Base-by-base conservation (phyloP, 768 basidiomycete genomes). In the Pholiota microspora region DNA sequence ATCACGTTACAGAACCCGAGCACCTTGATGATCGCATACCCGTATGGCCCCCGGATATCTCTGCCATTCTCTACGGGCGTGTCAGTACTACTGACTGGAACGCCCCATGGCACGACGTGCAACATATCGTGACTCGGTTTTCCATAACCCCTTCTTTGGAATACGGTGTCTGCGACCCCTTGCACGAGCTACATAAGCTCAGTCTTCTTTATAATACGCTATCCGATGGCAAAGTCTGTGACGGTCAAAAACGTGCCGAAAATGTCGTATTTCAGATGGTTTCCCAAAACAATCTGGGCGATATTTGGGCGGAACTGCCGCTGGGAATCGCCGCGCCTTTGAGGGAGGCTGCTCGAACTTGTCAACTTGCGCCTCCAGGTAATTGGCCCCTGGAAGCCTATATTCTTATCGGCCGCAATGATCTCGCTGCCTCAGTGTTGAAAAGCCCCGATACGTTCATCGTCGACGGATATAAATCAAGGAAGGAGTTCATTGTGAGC, bases 311-410 rank as follows among this genome's bases (percentile, higher is more conserved):
- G 51, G 69, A 71, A 16, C 67, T 94, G 15, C 85, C 90, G 1
- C 66, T 91, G 9, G 89, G 90, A 0, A 74, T 91, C 25, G 81
- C 86, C 1, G 79, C 86, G 0, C 95, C 96, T 1, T 71, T 98
- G 4, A 74, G 87, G 50, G 97, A 98, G 67, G 91, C 89, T 1
- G 76, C 89, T n/a, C 73, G 92, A 56, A 85, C 87, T 7, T 93
- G 92, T 57, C 94, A 96, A 64, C 69, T 88, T 5, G 79, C 84
- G 0, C 91, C 95, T 2, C 84, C 87, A 1, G 75, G 78, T 3
- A 78, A 85, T 57, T 94, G 92, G 93, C 78, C 85, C 0, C 57
- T 79, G n/a, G 75, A 75, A 10, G 80, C 84, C 12, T 94, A 92
- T 68, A 71, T 76, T 5, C 76, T 89, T 2, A 79, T 93, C 54